Base-by-base conservation (phyloP, 73 alveolate genomes). In the Durusdinium trenchii region DNA sequence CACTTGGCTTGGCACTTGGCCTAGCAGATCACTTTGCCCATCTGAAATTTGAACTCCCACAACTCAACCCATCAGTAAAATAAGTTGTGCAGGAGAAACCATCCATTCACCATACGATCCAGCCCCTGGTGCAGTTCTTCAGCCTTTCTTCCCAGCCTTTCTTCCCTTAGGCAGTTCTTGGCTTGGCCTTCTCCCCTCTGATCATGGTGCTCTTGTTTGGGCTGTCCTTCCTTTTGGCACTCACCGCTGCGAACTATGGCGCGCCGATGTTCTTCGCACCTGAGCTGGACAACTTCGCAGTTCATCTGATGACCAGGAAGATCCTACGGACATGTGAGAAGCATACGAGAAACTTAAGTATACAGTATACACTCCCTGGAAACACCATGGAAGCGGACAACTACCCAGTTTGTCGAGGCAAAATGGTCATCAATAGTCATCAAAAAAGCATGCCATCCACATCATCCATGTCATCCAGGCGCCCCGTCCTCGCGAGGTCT, bases 161-260 rank as follows among this genome's bases (percentile, higher is more conserved):
- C n/a, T n/a, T n/a, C n/a, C n/a, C n/a, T n/a, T n/a, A n/a, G n/a
- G 87, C 26, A n/a, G 87, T 76, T 4, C 87, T 76, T 12, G 62
- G 95, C 61, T 16, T 86, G n/a, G 95, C 95, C 7, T 86, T 52
- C 60, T 57, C 95, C 2, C 95, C 95, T 28, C 62, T 52, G 75
- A 36, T 86, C 48, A 30, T 57, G 61, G 76, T 61, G 28, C 50
- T 51, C 62, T 62, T 48, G 61, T 45, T 54, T 48, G 95, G 95
- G 76, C 35, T 57, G 48, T 60, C 46, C 28, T 86, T 57, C 73
- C 46, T 38, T 38, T 42, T 67, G 38, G 62, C 82, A 18, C 14
- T 60, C 82, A 20, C 36, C 60, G 61, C 46, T 7, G 51, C 38
- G 61, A 48, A 32, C 61, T 40, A 54, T 32, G 95, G 95, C 48